Percentiles rank a stretch among this genome's conserved stretches.
Evolutionary conservation across 2,329 filamentous ascomycete species (phyloP).

Genomic region (Pseudogymnoascus destructans): DNA sequence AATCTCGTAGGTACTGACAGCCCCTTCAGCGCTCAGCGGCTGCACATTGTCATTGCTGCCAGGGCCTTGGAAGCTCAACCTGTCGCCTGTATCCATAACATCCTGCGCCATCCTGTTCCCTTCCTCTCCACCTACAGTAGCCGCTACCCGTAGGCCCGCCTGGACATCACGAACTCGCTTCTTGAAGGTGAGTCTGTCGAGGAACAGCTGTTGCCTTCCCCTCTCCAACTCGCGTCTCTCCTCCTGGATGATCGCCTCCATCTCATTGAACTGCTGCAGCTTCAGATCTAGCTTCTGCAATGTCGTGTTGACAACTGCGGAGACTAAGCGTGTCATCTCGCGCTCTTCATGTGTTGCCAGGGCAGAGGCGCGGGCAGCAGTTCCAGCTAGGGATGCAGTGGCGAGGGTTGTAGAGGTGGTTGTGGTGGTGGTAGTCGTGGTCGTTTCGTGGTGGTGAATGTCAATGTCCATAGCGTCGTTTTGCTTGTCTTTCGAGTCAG

Average conservation of each 20-base stretch:
- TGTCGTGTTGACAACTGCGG: constrained; percentile 84
- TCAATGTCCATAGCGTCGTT: constrained; percentile 55
- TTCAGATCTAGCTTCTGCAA: constrained; percentile 93
- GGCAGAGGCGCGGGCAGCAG: constrained; percentile 73
- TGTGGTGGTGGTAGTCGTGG: constrained; percentile 35
- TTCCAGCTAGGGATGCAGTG: constrained; percentile 71
- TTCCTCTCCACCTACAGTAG: constrained; percentile 28
- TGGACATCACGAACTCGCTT: constrained; percentile 74
- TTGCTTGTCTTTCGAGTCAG: constrained; percentile 41
- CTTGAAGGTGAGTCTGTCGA: constrained; percentile 84
- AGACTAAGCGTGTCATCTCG: constrained; percentile 88
- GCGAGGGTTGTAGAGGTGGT: constrained; percentile 43
- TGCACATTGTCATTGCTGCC: constrained; percentile 31
- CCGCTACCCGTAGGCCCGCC: constrained; percentile 48
- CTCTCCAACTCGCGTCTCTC: constrained; percentile 88
- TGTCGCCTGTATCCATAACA: constrained; percentile 30
- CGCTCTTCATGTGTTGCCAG: constrained; percentile 93
- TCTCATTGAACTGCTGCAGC: constrained; percentile 88
- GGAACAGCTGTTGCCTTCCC: constrained; percentile 80
- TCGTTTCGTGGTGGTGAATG: constrained; percentile 35
- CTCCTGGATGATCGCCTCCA: constrained; percentile 82
- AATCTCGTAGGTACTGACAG: constrained; percentile 3
- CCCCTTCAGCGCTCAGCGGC: constrained; percentile 41
- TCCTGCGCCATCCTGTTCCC: constrained; percentile 26
- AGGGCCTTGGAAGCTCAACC: constrained; percentile 39